phyloP scores from a whole-genome alignment of 805 yeast genomes.

The Teunomyces panamensis region DNA sequence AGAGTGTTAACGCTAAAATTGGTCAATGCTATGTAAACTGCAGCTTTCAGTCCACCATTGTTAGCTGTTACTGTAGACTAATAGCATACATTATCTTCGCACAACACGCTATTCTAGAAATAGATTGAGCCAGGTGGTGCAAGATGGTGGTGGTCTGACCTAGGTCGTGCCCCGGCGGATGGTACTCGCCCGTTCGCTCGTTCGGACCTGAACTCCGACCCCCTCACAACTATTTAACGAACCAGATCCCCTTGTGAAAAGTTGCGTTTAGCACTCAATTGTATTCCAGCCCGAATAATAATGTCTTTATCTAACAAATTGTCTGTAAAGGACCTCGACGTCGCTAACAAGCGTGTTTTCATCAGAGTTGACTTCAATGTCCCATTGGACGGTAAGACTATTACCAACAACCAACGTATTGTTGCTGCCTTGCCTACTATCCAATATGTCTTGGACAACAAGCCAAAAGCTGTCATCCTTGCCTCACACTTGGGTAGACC shows the following conservation, averaged over 20 bases:
- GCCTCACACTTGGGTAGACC: constrained; percentile 99
- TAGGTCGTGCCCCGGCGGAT: constrained; percentile 4
- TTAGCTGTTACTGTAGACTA: background rate
- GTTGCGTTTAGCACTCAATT: constrained; percentile 1
- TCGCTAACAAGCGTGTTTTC: constrained; percentile 91
- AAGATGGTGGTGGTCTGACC: constrained; percentile 1
- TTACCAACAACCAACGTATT: constrained; percentile 99
- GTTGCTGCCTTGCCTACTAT: constrained; percentile 99
- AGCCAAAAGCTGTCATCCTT: constrained; percentile 86
- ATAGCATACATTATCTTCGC: background rate
- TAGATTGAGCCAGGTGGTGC: background rate
- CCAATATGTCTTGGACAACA: constrained; percentile 86
- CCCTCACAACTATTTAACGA: constrained; percentile 1
- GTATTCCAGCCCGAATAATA: constrained; percentile 4
- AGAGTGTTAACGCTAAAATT: background rate
- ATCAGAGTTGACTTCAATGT: constrained; percentile 97
- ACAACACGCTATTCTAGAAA: background rate
- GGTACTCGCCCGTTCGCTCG: constrained; percentile 4
- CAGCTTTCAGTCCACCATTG: background rate
- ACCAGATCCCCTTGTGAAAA: constrained; percentile 1
- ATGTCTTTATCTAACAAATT: constrained; percentile 95
- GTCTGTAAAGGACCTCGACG: constrained; percentile 86
- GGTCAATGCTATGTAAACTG: too few relatives aligned
- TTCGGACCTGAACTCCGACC: constrained; percentile 2
- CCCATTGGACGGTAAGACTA: constrained; percentile 91